Evolutionary conservation across 2,329 filamentous ascomycete genomes (phyloP).

Genomic region (Ophiostoma populinum): DNA sequence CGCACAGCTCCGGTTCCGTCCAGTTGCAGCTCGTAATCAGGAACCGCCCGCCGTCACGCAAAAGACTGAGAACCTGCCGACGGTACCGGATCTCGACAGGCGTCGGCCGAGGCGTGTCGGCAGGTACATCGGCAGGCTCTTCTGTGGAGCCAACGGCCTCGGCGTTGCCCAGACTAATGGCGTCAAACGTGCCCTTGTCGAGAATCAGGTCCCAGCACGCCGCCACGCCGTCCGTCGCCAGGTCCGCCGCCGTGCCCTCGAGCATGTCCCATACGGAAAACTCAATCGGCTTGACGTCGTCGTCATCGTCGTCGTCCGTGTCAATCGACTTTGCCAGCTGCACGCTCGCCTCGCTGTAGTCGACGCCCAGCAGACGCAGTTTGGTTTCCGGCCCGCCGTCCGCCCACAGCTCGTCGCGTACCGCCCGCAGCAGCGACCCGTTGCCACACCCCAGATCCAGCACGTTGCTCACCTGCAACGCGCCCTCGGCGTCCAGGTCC

Average conservation of each 20-base stretch:
- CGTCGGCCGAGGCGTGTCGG: slow-evolving; percentile 11
- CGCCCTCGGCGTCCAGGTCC: slow-evolving; percentile 12
- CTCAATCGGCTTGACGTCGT: slow-evolving; percentile 16
- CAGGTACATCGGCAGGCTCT: neutral
- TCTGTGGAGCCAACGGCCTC: too few relatives aligned
- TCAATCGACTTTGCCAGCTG: slow-evolving; percentile 53
- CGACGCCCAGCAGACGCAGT: slow-evolving; percentile 65
- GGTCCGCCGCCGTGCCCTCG: slow-evolving; percentile 13
- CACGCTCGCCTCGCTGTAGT: slow-evolving; percentile 67
- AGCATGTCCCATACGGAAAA: slow-evolving; percentile 50
- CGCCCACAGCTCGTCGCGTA: slow-evolving; percentile 35
- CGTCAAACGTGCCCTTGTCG: slow-evolving; percentile 98
- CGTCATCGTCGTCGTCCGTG: slow-evolving; percentile 14
- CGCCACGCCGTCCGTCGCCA: neutral
- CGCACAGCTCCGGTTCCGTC: slow-evolving; percentile 72
- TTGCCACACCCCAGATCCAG: slow-evolving; percentile 91
- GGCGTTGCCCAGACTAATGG: slow-evolving; percentile 60
- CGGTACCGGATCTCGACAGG: slow-evolving; percentile 60
- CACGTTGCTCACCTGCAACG: slow-evolving; percentile 31
- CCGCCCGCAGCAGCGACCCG: slow-evolving; percentile 72
- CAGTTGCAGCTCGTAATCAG: slow-evolving; percentile 95
- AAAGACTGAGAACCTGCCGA: slow-evolving; percentile 46
- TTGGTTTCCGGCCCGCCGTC: slow-evolving; percentile 38
- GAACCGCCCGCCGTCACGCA: slow-evolving; percentile 55
- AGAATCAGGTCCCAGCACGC: slow-evolving; percentile 72